phyloP scores from a whole-genome alignment of 257 asterid species.

The Scutellaria baicalensis region DNA sequence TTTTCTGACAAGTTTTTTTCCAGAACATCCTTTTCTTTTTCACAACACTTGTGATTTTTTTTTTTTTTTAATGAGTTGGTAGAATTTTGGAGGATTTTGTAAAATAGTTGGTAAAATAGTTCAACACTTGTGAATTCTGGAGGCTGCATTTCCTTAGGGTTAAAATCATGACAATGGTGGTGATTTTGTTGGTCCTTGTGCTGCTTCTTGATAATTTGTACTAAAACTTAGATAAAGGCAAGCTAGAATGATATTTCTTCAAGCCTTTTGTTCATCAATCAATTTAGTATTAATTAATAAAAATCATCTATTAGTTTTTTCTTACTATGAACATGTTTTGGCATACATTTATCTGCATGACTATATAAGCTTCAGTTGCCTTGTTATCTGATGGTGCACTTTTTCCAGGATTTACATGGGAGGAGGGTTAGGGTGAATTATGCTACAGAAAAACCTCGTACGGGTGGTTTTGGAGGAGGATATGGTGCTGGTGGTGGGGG shows the following conservation, averaged over 20 bases:
- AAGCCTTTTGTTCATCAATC: background rate
- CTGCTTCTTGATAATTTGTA: background rate
- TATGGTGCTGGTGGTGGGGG: slow-evolving; percentile 26
- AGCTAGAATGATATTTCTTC: background rate
- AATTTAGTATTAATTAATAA: background rate
- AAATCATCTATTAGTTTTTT: background rate
- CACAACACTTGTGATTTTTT: background rate
- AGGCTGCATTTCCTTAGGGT: no score
- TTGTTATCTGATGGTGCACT: background rate
- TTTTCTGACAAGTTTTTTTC: no score
- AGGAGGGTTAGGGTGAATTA: slow-evolving; percentile 47
- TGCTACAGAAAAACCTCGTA: slow-evolving; percentile 45
- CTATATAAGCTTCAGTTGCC: background rate
- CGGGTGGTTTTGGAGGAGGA: slow-evolving; percentile 44
- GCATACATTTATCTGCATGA: background rate
- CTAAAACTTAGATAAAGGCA: background rate
- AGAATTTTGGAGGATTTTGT: no score
- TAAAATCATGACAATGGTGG: background rate
- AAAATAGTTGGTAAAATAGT: no score
- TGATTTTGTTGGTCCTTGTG: background rate
- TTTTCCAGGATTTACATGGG: slow-evolving; percentile 48
- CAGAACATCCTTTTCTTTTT: background rate
- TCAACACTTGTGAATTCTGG: no score
- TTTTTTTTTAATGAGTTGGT: no score
- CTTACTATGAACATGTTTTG: background rate